Conservation (phyloP, 179 eudicot species). For the Corrigiola litoralis region DNA sequence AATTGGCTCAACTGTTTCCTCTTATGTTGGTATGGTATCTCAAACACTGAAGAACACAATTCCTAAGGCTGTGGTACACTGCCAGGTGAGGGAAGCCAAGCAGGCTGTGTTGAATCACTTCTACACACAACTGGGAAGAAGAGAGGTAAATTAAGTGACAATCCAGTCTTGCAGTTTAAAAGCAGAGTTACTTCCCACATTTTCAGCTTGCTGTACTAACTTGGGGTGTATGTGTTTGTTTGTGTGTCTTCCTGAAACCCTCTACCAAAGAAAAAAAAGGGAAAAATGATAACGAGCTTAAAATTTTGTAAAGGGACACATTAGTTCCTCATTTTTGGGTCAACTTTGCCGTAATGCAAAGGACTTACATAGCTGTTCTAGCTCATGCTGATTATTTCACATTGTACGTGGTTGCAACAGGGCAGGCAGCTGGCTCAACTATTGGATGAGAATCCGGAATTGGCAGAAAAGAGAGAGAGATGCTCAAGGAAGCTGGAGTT, state of each 20-base stretch:
- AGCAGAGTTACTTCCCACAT: too few species aligned
- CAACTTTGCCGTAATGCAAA: not conserved
- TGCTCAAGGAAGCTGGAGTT: slow-evolving; percentile 48
- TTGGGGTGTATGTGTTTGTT: too few species aligned
- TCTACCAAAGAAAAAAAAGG: too few species aligned
- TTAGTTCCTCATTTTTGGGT: too few species aligned
- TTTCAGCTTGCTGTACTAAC: too few species aligned
- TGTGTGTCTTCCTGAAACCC: too few species aligned
- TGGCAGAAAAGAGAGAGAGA: slow-evolving; percentile 42
- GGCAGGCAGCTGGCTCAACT: slow-evolving; percentile 38
- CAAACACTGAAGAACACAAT: slow-evolving; percentile 52
- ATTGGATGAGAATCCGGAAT: slow-evolving; percentile 44
- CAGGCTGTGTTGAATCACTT: slow-evolving; percentile 50
- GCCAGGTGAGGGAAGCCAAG: slow-evolving; percentile 66
- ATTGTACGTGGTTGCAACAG: slow-evolving; percentile 19
- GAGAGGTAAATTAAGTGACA: slow-evolving; percentile 40
- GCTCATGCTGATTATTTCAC: not conserved
- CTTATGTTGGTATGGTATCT: slow-evolving; percentile 59
- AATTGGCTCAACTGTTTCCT: slow-evolving; percentile 51
- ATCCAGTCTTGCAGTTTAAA: too few species aligned
- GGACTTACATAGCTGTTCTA: not conserved
- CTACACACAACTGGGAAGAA: slow-evolving; percentile 47
- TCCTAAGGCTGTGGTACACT: slow-evolving; percentile 68
- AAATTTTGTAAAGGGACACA: too few species aligned
- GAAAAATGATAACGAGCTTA: too few species aligned